Conservation (phyloP, 805 yeast species). For the Candida awuae region DNA sequence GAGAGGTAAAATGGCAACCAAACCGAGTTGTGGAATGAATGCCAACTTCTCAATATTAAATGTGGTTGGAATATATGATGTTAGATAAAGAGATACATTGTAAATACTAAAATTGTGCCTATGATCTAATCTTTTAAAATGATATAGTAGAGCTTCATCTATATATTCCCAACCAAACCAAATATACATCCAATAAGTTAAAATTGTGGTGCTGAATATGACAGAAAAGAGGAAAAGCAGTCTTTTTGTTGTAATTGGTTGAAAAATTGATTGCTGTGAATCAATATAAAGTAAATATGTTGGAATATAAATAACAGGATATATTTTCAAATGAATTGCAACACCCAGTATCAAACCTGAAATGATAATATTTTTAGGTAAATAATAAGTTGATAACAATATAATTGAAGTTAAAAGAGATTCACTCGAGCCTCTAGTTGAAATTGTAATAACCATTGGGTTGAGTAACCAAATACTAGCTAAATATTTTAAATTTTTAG, state of each 20-base stretch:
- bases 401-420: constrained; percentile 77
- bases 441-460: constrained; percentile 90
- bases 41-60: constrained; percentile 5
- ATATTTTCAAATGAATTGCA: constrained; percentile 82
- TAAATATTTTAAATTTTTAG: constrained; percentile 8
- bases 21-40: constrained; percentile 60
- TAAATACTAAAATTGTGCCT: constrained; percentile 91
- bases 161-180: constrained; percentile 71
- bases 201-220: constrained; percentile 33
- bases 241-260: constrained; percentile 37
- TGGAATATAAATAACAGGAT: constrained; percentile 85
- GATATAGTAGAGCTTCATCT: constrained; percentile 74
- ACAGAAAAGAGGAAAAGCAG: constrained; percentile 36
- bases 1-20: constrained; percentile 19
- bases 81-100: constrained; percentile 62
- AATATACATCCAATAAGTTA: constrained; percentile 55
- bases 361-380: constrained; percentile 28
- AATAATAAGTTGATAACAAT: constrained; percentile 45
- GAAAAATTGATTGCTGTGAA: constrained; percentile 25
- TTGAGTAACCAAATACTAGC: constrained; percentile 70
- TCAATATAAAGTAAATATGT: constrained; percentile 41
- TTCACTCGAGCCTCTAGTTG: constrained; percentile 91
- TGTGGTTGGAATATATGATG: constrained; percentile 33
- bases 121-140: constrained; percentile 77
- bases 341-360: constrained; percentile 57